Evolutionary conservation across 192 early-diverging fungal genomes (phyloP), one percentile per base, ranked within the genome.

Genomic region (Coemansia sp.): DNA sequence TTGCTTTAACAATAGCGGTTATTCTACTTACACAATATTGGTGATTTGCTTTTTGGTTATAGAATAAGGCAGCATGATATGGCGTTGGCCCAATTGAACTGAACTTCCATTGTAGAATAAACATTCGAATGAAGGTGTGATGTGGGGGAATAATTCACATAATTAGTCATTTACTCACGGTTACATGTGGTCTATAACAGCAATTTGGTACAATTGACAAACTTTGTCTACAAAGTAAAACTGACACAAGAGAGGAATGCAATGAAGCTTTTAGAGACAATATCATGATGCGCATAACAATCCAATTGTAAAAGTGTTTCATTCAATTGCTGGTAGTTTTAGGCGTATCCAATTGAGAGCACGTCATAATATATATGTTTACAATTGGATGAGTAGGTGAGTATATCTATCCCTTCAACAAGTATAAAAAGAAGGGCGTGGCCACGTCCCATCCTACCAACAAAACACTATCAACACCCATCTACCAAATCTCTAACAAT

Each of bases 391-490:
- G 2, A 22, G 18, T 35, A 10, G n/a, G 12, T 6, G 4, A 15
- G 1, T 15, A 1, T 2, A 7, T 5, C 1, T 56, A 13, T 56
- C 53, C 15, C 9, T 13, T 34, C 6, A 29, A 7, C n/a, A 15
- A 0, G 15, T 55, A 55, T 56, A 56, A 0, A 55, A 56, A 34
- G 53, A 7, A 34, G 4, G 29, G 30, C 8, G 2, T 27, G 6
- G 45, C 1, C 53, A 34, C 7, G 15, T 7, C 15, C 1, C 16
- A 53, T n/a, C 15, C 5, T 56, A 29, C 30, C 53, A 6, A 29
- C 27, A 15, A 32, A 56, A 8, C 6, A 34, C 32, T 10, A 66
- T 32, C 64, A 56, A 66, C 64, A 58, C 18, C 8, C 49, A 37
- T 32, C 35, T 43, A 38, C 29, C 45, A 40, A 66, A 1, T 43